phyloP scores from a whole-genome alignment of 2,329 filamentous ascomycete genomes.

The Fusarium drepaniforme region DNA sequence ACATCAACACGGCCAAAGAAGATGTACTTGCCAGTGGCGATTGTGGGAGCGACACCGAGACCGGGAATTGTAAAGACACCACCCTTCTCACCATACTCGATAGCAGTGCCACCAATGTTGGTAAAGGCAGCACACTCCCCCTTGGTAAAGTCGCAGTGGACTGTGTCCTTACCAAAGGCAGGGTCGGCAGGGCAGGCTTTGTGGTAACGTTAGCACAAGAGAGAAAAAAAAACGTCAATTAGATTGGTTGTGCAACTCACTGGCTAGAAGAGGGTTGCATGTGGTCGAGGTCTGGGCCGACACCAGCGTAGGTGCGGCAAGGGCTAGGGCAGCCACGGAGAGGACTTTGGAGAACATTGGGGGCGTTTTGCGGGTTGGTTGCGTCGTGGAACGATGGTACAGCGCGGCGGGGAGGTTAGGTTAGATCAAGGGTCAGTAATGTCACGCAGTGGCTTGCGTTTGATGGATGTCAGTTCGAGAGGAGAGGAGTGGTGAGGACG shows the following conservation, averaged over 20 bases:
- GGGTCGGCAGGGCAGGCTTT: constrained; percentile 71
- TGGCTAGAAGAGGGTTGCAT: constrained; percentile 35
- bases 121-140: constrained; percentile 60
- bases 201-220: background rate
- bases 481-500: constrained; percentile 9
- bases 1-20: constrained; percentile 85
- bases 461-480: background rate
- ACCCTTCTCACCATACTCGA: constrained; percentile 45
- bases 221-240: background rate
- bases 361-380: background rate
- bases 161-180: constrained; percentile 72
- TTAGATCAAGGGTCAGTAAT: constrained; percentile 7
- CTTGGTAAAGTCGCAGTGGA: constrained; percentile 73
- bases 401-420: background rate
- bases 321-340: constrained; percentile 23
- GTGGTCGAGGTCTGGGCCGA: constrained; percentile 36
- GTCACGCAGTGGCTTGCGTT: constrained; percentile 6
- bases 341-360: constrained; percentile 33
- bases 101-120: constrained; percentile 38
- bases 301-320: constrained; percentile 32
- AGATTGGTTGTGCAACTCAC: constrained; percentile 16
- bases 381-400: constrained; percentile 19
- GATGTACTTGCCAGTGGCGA: constrained; percentile 80
- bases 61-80: constrained; percentile 67
- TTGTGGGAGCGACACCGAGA: constrained; percentile 67